These are phyloP conservation scores for Crithidia bombi DNA, from an alignment of 208 protist genomes.

Conservation along the genomic window DNA sequence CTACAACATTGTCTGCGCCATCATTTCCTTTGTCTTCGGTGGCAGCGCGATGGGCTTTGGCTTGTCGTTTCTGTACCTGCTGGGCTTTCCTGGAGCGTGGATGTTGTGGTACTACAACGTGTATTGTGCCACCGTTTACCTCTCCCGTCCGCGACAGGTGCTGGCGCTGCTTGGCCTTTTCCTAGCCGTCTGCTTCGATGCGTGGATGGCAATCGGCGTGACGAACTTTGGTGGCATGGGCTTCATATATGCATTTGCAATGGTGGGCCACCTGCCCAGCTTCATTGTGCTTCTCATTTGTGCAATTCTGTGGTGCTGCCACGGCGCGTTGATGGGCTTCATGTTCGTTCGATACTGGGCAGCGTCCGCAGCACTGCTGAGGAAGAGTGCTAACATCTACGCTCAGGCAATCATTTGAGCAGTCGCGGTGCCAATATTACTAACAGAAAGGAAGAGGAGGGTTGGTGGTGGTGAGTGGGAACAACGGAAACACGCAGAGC, in stretches of 20 bases:
- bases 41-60: slow-evolving; percentile 70
- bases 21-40: slow-evolving; percentile 59
- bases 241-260: slow-evolving; percentile 63
- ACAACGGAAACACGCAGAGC: too few species aligned
- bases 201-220: slow-evolving; percentile 84
- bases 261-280: background rate
- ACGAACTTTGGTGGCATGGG: slow-evolving; percentile 74
- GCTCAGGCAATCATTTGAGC: slow-evolving; percentile 36
- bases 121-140: slow-evolving; percentile 54
- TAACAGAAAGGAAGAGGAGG: background rate
- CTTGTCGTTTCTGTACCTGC: slow-evolving; percentile 84
- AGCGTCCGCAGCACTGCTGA: slow-evolving; percentile 37
- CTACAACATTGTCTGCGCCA: slow-evolving; percentile 73
- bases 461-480: background rate
- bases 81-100: slow-evolving; percentile 82
- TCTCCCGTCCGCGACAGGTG: slow-evolving; percentile 49
- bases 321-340: slow-evolving; percentile 52
- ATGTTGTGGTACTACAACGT: slow-evolving; percentile 87
- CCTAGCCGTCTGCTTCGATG: slow-evolving; percentile 66
- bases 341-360: slow-evolving; percentile 63
- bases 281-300: slow-evolving; percentile 63
- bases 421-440: background rate
- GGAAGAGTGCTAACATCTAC: slow-evolving; percentile 39
- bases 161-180: slow-evolving; percentile 69
- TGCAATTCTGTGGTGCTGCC: slow-evolving; percentile 72